phyloP scores from a whole-genome alignment of 225 moss, liverwort and hornwort species.

The Bryum argenteum region DNA sequence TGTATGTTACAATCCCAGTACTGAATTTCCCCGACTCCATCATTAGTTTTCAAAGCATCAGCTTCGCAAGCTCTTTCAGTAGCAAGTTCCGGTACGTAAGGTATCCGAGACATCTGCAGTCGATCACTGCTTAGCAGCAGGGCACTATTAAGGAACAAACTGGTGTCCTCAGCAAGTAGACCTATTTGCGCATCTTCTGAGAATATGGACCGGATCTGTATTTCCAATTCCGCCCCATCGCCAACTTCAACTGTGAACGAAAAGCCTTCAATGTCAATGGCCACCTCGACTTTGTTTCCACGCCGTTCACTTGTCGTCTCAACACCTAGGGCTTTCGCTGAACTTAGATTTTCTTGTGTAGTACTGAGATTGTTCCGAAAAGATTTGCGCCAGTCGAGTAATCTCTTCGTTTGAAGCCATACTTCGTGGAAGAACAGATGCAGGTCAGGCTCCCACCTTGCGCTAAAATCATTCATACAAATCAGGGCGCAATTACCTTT shows the following conservation, averaged over 20 bases:
- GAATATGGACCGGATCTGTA: constrained; percentile 75
- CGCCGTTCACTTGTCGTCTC: constrained; percentile 52
- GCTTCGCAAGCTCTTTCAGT: constrained; percentile 25
- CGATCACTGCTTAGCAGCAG: constrained; percentile 74
- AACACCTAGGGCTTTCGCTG: constrained; percentile 27
- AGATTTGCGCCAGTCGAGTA: constrained; percentile 67
- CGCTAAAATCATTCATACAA: constrained; percentile 66
- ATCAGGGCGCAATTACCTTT: constrained; percentile 66
- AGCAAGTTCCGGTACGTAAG: constrained; percentile 54
- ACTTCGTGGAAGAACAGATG: constrained; percentile 87
- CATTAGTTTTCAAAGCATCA: constrained; percentile 26
- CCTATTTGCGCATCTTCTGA: constrained; percentile 94
- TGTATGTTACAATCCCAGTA: constrained; percentile 77
- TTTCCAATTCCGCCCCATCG: constrained; percentile 61
- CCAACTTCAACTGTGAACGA: constrained; percentile 65
- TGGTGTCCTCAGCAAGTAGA: constrained; percentile 65
- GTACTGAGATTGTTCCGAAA: constrained; percentile 52
- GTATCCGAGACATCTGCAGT: constrained; percentile 81
- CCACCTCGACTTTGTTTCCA: constrained; percentile 62
- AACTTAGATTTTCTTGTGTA: constrained; percentile 37
- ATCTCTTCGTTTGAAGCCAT: constrained; percentile 67
- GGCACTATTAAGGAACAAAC: constrained; percentile 57
- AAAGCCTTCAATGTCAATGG: constrained; percentile 79
- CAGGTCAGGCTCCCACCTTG: constrained; percentile 92
- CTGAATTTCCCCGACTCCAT: constrained; percentile 33